These are phyloP conservation scores for Cicer yamashitae DNA, from an alignment of 306 rosid genomes.

Conservation along the genomic window DNA sequence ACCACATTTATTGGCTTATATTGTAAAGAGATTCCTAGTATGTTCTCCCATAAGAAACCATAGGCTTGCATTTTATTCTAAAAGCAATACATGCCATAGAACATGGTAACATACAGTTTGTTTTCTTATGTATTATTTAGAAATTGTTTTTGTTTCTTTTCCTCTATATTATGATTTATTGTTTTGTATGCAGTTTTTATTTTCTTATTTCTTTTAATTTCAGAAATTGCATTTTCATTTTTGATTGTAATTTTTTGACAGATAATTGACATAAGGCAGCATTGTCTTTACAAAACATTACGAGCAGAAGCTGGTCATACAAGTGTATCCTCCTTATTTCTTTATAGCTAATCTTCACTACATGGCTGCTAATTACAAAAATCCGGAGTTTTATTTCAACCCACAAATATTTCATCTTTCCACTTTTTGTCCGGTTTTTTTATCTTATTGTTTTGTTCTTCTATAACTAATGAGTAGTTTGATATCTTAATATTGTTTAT, in stretches of 20 bases:
- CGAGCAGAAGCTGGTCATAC: conserved; percentile 87
- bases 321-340: conserved; percentile 86
- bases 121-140: conserved; percentile 13
- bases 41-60: conserved; percentile 25
- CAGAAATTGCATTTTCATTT: conserved; percentile 29
- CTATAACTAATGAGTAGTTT: conserved; percentile 20
- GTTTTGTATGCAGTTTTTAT: conserved; percentile 17
- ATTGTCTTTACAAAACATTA: conserved; percentile 82
- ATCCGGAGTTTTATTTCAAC: conserved; percentile 26
- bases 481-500: conserved; percentile 31
- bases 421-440: neutral
- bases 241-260: conserved; percentile 59
- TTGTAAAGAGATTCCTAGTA: conserved; percentile 19
- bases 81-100: conserved; percentile 27
- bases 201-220: conserved; percentile 24
- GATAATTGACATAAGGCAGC: conserved; percentile 85
- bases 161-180: neutral
- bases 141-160: conserved; percentile 1
- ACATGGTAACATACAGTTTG: conserved; percentile 19
- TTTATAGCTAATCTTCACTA: conserved; percentile 30
- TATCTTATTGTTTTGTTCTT: conserved; percentile 28
- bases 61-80: conserved; percentile 36
- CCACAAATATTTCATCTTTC: conserved; percentile 20
- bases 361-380: conserved; percentile 24
- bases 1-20: conserved; percentile 17